Conservation (phyloP, 2,329 filamentous ascomycete species). For the Colletotrichum sp. region DNA sequence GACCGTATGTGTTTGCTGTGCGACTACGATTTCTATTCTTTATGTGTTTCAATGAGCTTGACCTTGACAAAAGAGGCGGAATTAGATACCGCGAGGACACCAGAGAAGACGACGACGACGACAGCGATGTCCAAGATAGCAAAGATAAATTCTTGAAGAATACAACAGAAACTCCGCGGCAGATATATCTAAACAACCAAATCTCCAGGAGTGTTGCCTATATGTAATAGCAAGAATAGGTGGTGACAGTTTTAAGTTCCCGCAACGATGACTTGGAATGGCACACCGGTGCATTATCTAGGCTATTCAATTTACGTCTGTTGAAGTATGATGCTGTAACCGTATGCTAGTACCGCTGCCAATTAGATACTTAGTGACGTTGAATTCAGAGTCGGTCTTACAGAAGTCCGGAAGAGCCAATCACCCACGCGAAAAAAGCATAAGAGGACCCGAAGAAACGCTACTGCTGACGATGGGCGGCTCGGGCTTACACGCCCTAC, state of each 20-base stretch:
- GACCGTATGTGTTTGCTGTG: neutral
- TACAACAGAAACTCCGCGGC: neutral
- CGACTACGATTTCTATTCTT: neutral
- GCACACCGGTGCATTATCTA: neutral
- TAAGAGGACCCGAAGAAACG: neutral
- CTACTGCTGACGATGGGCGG: neutral
- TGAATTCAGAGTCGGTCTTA: neutral
- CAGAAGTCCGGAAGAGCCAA: neutral
- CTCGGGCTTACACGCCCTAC: neutral
- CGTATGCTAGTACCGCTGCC: neutral
- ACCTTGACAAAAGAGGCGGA: neutral
- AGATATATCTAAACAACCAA: neutral
- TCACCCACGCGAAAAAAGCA: neutral
- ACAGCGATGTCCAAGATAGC: neutral
- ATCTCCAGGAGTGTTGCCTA: neutral
- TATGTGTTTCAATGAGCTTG: neutral
- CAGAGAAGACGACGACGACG: neutral
- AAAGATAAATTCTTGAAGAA: neutral
- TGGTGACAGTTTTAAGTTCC: neutral
- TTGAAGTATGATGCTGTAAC: neutral
- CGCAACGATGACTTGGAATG: neutral
- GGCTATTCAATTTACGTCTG: neutral
- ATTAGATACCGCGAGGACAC: neutral
- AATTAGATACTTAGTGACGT: neutral
- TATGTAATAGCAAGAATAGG: neutral